Evolutionary conservation across 148 eudicot genomes (phyloP).

Genomic region (Rhododendron molle): DNA sequence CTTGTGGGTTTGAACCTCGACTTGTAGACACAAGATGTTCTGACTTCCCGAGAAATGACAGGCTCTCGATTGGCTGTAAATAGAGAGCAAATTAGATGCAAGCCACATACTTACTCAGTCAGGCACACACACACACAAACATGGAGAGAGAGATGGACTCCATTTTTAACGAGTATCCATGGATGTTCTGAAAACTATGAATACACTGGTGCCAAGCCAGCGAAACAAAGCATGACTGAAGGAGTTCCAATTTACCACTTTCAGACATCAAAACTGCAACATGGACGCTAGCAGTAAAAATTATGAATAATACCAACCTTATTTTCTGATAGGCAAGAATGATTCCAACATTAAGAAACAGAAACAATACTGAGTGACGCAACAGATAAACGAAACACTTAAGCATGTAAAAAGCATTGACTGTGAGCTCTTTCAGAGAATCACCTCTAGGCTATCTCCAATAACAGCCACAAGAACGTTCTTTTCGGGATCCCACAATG

Average conservation of each 20-base stretch:
- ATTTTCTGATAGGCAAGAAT: neutral
- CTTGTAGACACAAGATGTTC: constrained; percentile 71
- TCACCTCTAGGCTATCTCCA: constrained; percentile 67
- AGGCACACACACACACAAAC: neutral
- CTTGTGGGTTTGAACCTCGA: constrained; percentile 55
- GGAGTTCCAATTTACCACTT: neutral
- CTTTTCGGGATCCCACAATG: constrained; percentile 88
- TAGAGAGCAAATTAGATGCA: neutral
- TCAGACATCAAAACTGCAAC: neutral
- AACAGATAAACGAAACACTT: neutral
- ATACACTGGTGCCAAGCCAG: neutral
- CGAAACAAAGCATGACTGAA: neutral
- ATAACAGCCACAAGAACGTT: constrained; percentile 81
- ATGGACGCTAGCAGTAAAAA: neutral
- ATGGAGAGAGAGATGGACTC: neutral
- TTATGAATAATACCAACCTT: neutral
- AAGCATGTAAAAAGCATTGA: neutral
- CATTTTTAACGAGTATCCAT: neutral
- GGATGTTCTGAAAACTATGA: neutral
- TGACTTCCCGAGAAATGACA: constrained; percentile 78
- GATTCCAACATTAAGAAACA: neutral
- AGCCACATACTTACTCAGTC: neutral
- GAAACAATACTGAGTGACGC: neutral
- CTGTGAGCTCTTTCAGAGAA: neutral
- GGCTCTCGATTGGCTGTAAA: constrained; percentile 59